Evolutionary conservation across 495 filamentous ascomycete genomes (phyloP), one percentile per base, ranked within the genome.

Genomic region (Penicillium bovifimosum): DNA sequence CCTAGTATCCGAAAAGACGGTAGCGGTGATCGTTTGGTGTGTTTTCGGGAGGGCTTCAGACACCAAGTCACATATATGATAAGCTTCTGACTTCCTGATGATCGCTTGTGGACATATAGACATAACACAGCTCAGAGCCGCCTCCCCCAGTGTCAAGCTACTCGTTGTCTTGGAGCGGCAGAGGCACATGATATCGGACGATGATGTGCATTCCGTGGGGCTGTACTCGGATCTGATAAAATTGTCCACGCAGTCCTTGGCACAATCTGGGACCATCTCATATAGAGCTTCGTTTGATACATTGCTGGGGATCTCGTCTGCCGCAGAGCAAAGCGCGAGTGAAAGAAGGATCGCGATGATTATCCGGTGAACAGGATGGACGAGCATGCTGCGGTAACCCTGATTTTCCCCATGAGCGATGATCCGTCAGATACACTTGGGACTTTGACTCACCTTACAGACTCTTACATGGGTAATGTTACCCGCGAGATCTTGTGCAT

Each of bases 131-230:
- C 79, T 76, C 49, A 87, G 61, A 8, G 79, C 83, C 6, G 76
- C 84, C 65, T 89, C 86, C 9, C 86, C 86, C 41, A 91, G 48
- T 0, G 86, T 88, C 50, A 84, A 84, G 28, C 83, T 84, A 50
- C 76, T 78, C 9, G 58, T 63, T n/a, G 80, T 85, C 40, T 72
- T 72, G 34, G 76, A 74, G 32, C 70, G 67, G 60, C 87, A 91
- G 8, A 90, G 70, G 59, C 86, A 90, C 54, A 70, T 66, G 53
- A 87, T 62, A 35, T 80, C 71, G 31, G 75, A 73, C 16, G 67
- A 66, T 45, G 71, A 62, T 80, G 84, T 52, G 60, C 62, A 50
- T 67, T 67, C 11, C 58, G 58, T 38, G 74, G 72, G 58, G 1
- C 50, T 54, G 34, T 83, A 88, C 64, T 86, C 79, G 49, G 73